A percentile compares a stretch with the other conserved stretches of the same genome.
Evolutionary conservation across 768 basidiomycete species (phyloP).

Genomic region (Phanerochaete sordida): DNA sequence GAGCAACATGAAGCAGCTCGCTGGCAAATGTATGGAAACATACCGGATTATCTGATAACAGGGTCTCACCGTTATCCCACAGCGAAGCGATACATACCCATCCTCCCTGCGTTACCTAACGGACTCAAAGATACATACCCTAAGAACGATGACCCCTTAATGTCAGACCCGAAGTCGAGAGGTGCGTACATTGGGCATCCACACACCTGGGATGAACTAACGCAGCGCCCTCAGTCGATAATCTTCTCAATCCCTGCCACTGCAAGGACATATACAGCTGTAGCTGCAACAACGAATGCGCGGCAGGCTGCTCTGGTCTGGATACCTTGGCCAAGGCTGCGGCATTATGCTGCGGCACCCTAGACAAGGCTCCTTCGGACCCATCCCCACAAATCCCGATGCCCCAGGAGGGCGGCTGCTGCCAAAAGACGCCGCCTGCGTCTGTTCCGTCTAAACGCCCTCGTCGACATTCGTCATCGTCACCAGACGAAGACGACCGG

Average conservation of each 20-base stretch:
- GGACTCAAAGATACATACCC: slow-evolving; percentile 57
- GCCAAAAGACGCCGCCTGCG: not conserved
- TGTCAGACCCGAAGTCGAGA: slow-evolving; percentile 37
- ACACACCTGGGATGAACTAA: too few species aligned
- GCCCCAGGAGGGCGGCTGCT: slow-evolving; percentile 3
- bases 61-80: not conserved
- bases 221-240: too few species aligned
- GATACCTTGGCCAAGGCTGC: slow-evolving; percentile 36
- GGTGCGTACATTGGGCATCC: too few species aligned
- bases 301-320: slow-evolving; percentile 19
- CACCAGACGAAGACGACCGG: not conserved
- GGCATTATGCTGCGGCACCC: slow-evolving; percentile 18
- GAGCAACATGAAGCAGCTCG: slow-evolving; percentile 9
- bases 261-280: too few species aligned
- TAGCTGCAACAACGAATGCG: not conserved
- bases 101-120: slow-evolving; percentile 69
- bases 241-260: too few species aligned
- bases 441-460: slow-evolving; percentile 1
- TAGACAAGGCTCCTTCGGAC: not conserved
- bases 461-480: not conserved
- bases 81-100: slow-evolving; percentile 57
- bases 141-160: slow-evolving; percentile 9
- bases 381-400: not conserved
- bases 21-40: slow-evolving; percentile 10
- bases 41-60: not conserved